Evolutionary conservation across 768 basidiomycete species (phyloP), one percentile per base, ranked within the genome.

Genomic region (Leucosporidium yakuticum): DNA sequence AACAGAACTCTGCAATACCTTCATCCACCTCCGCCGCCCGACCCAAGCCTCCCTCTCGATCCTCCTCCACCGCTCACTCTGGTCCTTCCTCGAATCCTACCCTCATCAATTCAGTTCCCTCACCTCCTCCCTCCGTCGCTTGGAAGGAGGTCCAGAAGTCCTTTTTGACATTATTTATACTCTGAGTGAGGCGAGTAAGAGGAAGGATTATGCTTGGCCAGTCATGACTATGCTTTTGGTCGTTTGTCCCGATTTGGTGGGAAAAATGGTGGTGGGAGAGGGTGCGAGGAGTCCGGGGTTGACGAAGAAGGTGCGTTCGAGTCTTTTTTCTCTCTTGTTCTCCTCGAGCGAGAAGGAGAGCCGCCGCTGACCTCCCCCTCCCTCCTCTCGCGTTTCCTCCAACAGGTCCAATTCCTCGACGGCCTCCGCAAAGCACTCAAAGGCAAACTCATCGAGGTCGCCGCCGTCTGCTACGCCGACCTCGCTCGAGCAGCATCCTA

Each of bases 21-120:
- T 95, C 34, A 85, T 94, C 29, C 89, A 88, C 75, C 88, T 95
- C 86, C 85, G 85, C 70, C 83, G 82, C 44, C 86, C 89, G 50
- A 84, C 87, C 0, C 90, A 91, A 66, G 78, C 83, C 20, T 86
- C 88, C 1, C 83, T 93, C 58, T 85, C 90, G 0, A 80, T 84
- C 32, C 85, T 88, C 32, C 82, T 95, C 47, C 85, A 90, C 27
- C 82, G 84, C 34, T 90, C 89, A 1, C 81, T 95, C 32, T 94
- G 92, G 91, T 91, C 88, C 70, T 95, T 91, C 91, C 86, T 94
- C 39, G 86, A 88, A 36, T 81, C 84, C 29, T 89, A 87, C 74
- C 87, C 90, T 0, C 79, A 81, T 8, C 90, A 96, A 76, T 95
- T 86, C 77, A 87, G 87, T 62, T 86, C 90, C 11, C 82, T 85